phyloP scores from a whole-genome alignment of 352 stramenopile species.

The Halophytophthora batemanensis region DNA sequence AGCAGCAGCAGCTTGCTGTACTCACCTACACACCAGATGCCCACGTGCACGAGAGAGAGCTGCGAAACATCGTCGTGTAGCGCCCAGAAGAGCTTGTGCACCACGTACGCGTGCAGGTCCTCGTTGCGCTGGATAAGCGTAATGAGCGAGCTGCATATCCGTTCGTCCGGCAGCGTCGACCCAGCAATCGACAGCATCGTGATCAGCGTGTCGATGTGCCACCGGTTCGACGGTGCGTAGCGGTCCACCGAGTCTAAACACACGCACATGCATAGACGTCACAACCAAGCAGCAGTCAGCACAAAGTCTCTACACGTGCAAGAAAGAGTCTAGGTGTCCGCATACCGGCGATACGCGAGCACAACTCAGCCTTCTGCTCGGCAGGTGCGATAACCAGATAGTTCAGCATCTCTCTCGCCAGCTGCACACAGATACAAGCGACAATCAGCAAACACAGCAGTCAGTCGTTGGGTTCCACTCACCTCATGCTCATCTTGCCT shows the following conservation, averaged over 20 bases:
- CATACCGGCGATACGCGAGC: constrained; percentile 91
- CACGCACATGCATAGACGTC: constrained; percentile 7
- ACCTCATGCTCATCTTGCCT: too few species aligned
- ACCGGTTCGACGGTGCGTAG: constrained; percentile 82
- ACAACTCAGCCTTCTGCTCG: constrained; percentile 95
- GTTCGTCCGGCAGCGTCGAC: constrained; percentile 87
- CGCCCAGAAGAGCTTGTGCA: constrained; percentile 96
- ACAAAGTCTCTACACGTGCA: not conserved
- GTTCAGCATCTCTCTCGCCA: constrained; percentile 98
- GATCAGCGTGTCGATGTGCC: constrained; percentile 97
- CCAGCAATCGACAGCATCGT: constrained; percentile 98
- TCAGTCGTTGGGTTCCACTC: not conserved
- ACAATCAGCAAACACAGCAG: not conserved
- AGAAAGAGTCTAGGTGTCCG: constrained; percentile 10
- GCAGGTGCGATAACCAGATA: constrained; percentile 97
- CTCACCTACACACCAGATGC: constrained; percentile 98
- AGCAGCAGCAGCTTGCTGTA: constrained; percentile 92
- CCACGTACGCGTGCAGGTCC: constrained; percentile 92
- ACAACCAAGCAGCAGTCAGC: not conserved
- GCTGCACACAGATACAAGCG: constrained; percentile 19
- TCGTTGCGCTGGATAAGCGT: constrained; percentile 93
- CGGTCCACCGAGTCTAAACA: constrained; percentile 72
- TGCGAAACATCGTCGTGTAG: constrained; percentile 95
- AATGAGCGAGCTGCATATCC: constrained; percentile 94
- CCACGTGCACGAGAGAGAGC: constrained; percentile 95